Conservation (phyloP, 2,329 filamentous ascomycete genomes). For the Aspergillus ibericus region DNA sequence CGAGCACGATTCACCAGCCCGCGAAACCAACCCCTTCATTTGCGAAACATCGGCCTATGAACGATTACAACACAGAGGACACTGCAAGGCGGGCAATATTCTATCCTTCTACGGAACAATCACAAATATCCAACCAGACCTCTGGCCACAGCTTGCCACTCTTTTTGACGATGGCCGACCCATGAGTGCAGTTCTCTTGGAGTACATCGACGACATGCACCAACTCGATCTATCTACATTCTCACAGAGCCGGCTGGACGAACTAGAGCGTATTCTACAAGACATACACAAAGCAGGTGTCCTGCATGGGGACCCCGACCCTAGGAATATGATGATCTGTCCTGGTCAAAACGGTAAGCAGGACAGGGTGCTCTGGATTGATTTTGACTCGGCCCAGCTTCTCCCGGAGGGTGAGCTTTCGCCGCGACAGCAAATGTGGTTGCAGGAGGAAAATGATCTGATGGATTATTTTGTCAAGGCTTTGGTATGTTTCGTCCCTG, state of each 20-base stretch:
- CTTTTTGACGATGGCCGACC: slow-evolving; percentile 15
- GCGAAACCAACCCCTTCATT: slow-evolving; percentile 17
- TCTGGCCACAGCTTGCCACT: slow-evolving; percentile 12
- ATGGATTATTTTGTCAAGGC: too few relatives aligned
- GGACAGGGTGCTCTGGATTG: not conserved
- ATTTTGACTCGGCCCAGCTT: not conserved
- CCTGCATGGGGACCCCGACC: not conserved
- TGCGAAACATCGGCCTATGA: slow-evolving; percentile 18
- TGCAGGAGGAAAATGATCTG: too few relatives aligned
- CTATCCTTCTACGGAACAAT: slow-evolving; percentile 20
- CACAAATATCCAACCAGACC: slow-evolving; percentile 10
- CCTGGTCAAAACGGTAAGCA: too few relatives aligned
- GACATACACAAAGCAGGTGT: not conserved
- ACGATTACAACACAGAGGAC: slow-evolving; percentile 17
- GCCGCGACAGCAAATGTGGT: too few relatives aligned
- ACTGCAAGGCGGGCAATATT: slow-evolving; percentile 15
- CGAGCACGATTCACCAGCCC: slow-evolving; percentile 9
- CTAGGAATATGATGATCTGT: not conserved
- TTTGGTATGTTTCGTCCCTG: too few relatives aligned
- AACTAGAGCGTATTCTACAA: not conserved
- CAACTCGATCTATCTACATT: not conserved
- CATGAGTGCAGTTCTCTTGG: too few relatives aligned
- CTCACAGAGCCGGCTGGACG: not conserved
- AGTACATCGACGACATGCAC: too few relatives aligned
- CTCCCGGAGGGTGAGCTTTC: too few relatives aligned